Evolutionary conservation across 2,329 filamentous ascomycete genomes (phyloP), one percentile per base, ranked within the genome.

Genomic region (Ophiostoma triangulosporum): DNA sequence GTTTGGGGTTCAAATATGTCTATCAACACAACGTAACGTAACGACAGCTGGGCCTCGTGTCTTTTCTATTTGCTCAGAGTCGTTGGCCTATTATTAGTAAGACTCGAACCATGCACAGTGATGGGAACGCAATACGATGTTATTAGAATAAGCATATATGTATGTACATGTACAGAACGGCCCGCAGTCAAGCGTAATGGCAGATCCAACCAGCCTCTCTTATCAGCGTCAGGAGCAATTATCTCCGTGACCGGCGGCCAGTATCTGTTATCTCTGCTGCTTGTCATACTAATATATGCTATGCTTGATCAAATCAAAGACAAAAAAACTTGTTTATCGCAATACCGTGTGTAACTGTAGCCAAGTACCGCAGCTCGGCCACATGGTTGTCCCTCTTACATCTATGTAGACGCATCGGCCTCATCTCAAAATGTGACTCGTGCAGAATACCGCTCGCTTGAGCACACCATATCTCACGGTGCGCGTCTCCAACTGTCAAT

Each of bases 1-100:
- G 38, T 43, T 40, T 43, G 14, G 11, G n/a, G 35, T n/a, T n/a
- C 35, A 38, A n/a, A 5, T 11, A n/a, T 38, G 35, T 17, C 35
- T 38, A 14, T 38, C 48, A 36, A 7, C 17, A 22, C 52, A 48
- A 54, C 45, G 55, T 57, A 57, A 57, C 52, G 55, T 57, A 57
- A 48, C 55, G 50, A 38, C n/a, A 20, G 49, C 31, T n/a, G 54
- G 26, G 12, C n/a, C 38, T 27, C 29, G n/a, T 33, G 20, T 15
- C 35, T 9, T 29, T 7, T 46, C 46, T 24, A 50, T 36, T 50
- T 46, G 29, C 33, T 50, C 35, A 9, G 4, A 43, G 35, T 20
- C 15, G 33, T 35, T 22, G 15, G 35, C 17, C 38, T 40, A 43
- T 43, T 43, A 24, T 43, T 43, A 43, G 38, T 43, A 26, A 43